Evolutionary conservation across 1,284 basidiomycete species (phyloP), one percentile per base, ranked within the genome.

Genomic region (Ceratobasidium sp.): DNA sequence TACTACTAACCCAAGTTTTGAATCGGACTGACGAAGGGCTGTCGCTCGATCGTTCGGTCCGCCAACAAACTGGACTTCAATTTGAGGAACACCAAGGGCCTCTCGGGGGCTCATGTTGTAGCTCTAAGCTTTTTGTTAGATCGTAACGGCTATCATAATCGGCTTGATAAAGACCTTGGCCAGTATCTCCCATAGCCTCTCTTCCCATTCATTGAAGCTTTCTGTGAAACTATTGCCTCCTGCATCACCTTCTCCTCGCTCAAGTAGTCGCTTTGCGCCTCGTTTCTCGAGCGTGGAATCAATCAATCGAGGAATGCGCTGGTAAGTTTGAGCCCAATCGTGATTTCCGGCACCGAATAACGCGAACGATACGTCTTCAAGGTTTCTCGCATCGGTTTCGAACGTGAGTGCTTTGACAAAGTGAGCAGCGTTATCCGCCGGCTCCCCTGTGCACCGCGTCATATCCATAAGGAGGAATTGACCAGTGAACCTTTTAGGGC

Each of bases 341-440:
- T 79, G 79, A 74, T 85, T 84, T 6, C 85, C 84, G 54, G 83
- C 84, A 0, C 84, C 85, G 70, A 86, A 85, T 31, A 86, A 82
- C 5, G 80, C 80, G 72, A 79, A 86, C 34, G 77, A 77, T 27
- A 83, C 79, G 40, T 78, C 78, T 6, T 75, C 73, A 42, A 82
- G 75, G 71, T 77, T 76, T 3, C 49, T 40, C 10, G 53, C 38
- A 15, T 47, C 47, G 1, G 80, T 73, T 69, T 73, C 77, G 70
- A 52, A n/a, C 31, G 75, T 75, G 34, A 85, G 71, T 79, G 80
- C 81, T 58, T 82, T 79, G 32, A 84, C 78, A 73, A 84, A 84
- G 58, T 78, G 78, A 7, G 79, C 79, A 0, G 83, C 83, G 69
- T 85, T 84, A 75, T 84, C 83, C 0, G 83, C 81, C 8, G 83